Evolutionary conservation across 1,139 yeast genomes (phyloP), one percentile per base, ranked within the genome.

Genomic region (Candida sp.): DNA sequence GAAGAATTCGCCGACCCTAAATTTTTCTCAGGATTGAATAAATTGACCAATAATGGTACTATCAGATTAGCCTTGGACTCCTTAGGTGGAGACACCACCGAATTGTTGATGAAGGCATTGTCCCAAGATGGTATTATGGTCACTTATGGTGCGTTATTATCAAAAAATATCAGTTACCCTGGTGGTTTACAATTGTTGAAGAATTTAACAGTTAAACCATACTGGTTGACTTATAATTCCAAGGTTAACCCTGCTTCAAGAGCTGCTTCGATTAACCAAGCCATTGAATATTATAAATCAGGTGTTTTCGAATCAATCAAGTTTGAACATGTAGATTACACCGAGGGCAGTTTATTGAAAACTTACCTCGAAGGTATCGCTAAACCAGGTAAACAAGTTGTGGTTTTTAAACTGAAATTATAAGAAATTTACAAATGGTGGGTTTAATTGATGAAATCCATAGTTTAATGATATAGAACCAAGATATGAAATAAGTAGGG

Each of bases 161-260:
- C 53, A 68, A 86, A 85, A 62, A 96, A 96, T 0, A 50, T 60
- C 22, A 43, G 39, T 21, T 55, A 54, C 42, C 48, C 53, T 37
- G 45, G 51, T 5, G 43, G 49, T 15, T 41, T 48, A 3, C 61
- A 57, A 36, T 51, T 91, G 49, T 90, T 89, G 71, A 90, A 88
- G 62, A 84, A 89, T 56, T 62, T 91, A 45, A 81, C 84, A 21
- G 81, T 89, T 35, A 79, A 77, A 38, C 96, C 97, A 0, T 90
- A 83, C 68, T 91, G 98, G 97, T 79, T 90, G 43, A 85, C 97
- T 7, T 82, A 76, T 35, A 84, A 86, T 69, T 76, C 83, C 47
- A 77, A 78, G 53, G 63, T 70, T 43, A 68, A 86, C 54, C 89
- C 91, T 2, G 45, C 74, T 25, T 73, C 75, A 45, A 87, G 88